Percentiles rank a stretch among this genome's conserved stretches.
These are phyloP conservation scores for Francoa sonchifolia DNA, from an alignment of 441 rosid species.

Conservation along the genomic window DNA sequence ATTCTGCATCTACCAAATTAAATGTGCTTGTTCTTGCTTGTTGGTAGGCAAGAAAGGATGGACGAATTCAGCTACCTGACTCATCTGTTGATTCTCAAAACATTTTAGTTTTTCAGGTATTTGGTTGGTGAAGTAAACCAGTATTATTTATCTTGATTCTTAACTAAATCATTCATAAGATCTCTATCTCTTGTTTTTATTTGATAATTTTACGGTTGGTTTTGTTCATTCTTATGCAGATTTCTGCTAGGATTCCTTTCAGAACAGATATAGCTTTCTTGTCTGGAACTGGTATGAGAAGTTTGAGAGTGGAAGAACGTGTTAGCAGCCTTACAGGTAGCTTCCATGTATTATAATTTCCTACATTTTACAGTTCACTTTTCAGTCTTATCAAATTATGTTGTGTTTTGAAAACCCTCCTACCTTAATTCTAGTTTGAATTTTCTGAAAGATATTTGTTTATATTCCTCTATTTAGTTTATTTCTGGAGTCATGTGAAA, in stretches of 20 bases:
- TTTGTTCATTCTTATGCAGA: slow-evolving; percentile 29
- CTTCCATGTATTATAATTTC: no score
- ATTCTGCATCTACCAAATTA: no score
- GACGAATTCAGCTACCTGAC: slow-evolving; percentile 67
- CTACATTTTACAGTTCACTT: no score
- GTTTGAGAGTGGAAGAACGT: slow-evolving; percentile 55
- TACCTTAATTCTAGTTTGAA: no score
- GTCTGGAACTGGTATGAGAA: slow-evolving; percentile 45
- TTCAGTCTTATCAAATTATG: no score
- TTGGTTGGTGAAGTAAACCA: slow-evolving; percentile 7
- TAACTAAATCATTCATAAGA: neutral
- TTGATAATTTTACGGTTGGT: slow-evolving; percentile 3
- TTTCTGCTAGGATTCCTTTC: slow-evolving; percentile 67
- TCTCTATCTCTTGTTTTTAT: slow-evolving; percentile 6
- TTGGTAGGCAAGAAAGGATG: slow-evolving; percentile 48
- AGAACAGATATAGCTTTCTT: slow-evolving; percentile 65
- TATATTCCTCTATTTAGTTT: neutral
- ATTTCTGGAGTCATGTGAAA: no score
- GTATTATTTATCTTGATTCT: slow-evolving; percentile 5
- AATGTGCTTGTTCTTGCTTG: slow-evolving; percentile 15
- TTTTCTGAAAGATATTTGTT: no score
- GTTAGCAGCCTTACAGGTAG: slow-evolving; percentile 67
- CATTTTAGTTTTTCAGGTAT: slow-evolving; percentile 83
- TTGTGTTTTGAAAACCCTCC: no score
- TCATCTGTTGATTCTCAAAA: slow-evolving; percentile 52